Conservation (phyloP, 2,329 filamentous ascomycete species). For the Teratosphaeria gauchensis region DNA sequence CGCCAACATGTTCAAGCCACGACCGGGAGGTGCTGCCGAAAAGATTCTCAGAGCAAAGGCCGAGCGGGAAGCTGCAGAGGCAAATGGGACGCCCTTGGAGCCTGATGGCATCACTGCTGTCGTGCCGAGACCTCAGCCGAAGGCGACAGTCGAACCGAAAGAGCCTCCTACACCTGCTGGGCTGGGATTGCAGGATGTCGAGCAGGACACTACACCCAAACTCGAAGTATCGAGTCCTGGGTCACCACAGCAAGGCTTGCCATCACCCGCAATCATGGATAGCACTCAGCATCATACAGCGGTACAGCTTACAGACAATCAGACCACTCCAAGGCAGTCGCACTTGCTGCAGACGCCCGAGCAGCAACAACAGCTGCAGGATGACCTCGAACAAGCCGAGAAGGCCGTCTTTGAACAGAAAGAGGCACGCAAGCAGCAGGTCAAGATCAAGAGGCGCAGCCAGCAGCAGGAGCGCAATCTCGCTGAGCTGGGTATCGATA, state of each 20-base stretch:
- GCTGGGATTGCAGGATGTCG: neutral
- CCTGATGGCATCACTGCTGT: slow-evolving; percentile 86
- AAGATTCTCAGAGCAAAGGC: slow-evolving; percentile 50
- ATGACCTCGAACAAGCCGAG: slow-evolving; percentile 5
- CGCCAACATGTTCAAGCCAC: slow-evolving; percentile 69
- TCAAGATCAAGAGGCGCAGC: slow-evolving; percentile 46
- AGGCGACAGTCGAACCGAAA: neutral
- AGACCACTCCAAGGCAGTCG: slow-evolving; percentile 1
- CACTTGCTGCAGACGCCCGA: slow-evolving; percentile 16
- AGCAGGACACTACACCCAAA: slow-evolving; percentile 6
- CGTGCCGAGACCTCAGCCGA: slow-evolving; percentile 59
- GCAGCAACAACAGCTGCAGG: slow-evolving; percentile 11
- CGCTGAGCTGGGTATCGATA: slow-evolving; percentile 66
- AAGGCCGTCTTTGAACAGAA: slow-evolving; percentile 15
- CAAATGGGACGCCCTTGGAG: slow-evolving; percentile 36
- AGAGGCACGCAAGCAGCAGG: slow-evolving; percentile 17
- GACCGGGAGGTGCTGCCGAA: slow-evolving; percentile 77
- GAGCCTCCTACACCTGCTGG: slow-evolving; percentile 1
- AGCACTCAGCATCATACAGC: slow-evolving; percentile 1
- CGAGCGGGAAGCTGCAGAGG: slow-evolving; percentile 43
- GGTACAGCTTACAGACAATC: slow-evolving; percentile 16
- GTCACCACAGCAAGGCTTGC: neutral
- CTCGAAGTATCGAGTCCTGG: slow-evolving; percentile 9
- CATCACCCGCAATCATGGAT: slow-evolving; percentile 4
- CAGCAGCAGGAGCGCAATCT: slow-evolving; percentile 74